Base-by-base conservation (phyloP, 768 basidiomycete genomes). In the Mycena rebaudengoi region DNA sequence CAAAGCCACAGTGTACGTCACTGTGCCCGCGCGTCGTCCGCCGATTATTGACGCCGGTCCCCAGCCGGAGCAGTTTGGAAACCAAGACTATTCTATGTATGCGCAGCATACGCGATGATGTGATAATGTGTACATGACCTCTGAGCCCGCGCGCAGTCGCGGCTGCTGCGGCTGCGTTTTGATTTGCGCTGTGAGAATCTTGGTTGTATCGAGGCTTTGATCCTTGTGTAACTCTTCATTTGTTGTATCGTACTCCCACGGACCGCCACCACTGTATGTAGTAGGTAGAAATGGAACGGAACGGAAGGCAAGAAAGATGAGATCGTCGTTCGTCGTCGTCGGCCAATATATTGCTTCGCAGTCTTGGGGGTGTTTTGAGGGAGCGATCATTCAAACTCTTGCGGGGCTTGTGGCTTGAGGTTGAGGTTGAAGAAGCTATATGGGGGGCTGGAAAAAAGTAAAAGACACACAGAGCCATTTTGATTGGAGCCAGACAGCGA, bases 241-340 rank as follows among this genome's bases (percentile, higher is more conserved):
- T 64, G 54, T 57, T 64, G 62, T 64, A 64, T 64, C 62, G 49
- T 57, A 50, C 53, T n/a, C n/a, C 21, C 41, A 58, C 49, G 62
- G 62, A 64, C 54, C 61, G 4, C 10, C 23, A 37, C 25, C n/a
- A n/a, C n/a, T n/a, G n/a, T n/a, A n/a, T 52, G 51, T 52, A 49
- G 39, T 62, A 62, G 53, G 50, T 41, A 39, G 41, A n/a, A 49
- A 37, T 26, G 35, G 20, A 54, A 37, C 18, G 35, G 35, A 37
- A 37, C 35, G 40, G 54, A 48, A 29, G 43, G 44, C n/a, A n/a
- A n/a, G n/a, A n/a, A 26, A 33, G 30, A 32, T 23, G 25, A 45
- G 20, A 28, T 56, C 11, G 11, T 48, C 16, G 12, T 26, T 32
- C 6, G n/a, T n/a, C n/a, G n/a, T n/a, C n/a, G n/a, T n/a, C n/a